These are phyloP conservation scores for Pyrus pyrifolia DNA, from an alignment of 306 rosid genomes.

Conservation along the genomic window DNA sequence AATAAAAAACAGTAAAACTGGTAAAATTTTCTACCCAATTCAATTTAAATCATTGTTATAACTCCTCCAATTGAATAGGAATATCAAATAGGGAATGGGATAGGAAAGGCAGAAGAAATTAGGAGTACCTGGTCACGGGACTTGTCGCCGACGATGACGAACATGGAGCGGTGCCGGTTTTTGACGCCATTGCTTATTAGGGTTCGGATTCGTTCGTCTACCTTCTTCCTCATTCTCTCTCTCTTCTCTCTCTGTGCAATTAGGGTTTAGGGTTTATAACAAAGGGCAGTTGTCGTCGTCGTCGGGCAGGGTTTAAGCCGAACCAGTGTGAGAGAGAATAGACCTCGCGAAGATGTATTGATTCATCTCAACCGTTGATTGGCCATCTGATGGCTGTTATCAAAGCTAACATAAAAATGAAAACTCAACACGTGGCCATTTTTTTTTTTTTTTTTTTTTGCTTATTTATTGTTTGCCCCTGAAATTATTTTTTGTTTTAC, in stretches of 20 bases:
- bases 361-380: not conserved
- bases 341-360: not conserved
- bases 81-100: not conserved
- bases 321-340: not conserved
- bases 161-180: slow-evolving; percentile 71
- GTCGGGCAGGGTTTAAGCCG: not conserved
- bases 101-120: not conserved
- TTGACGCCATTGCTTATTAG: slow-evolving; percentile 92
- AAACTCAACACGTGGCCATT: too few relatives aligned
- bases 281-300: not conserved
- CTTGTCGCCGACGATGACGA: slow-evolving; percentile 85
- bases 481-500: too few relatives aligned
- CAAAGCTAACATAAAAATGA: not conserved
- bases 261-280: not conserved
- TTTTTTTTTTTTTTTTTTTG: too few relatives aligned
- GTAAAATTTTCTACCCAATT: not conserved
- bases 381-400: not conserved
- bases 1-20: not conserved
- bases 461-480: too few relatives aligned
- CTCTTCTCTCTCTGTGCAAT: not conserved
- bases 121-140: slow-evolving; percentile 71
- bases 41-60: not conserved
- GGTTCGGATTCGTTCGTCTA: slow-evolving; percentile 87
- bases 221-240: slow-evolving; percentile 76
- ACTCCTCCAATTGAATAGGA: not conserved